Conservation (phyloP, 129 eudicot species). For the Tanacetum coccineum region DNA sequence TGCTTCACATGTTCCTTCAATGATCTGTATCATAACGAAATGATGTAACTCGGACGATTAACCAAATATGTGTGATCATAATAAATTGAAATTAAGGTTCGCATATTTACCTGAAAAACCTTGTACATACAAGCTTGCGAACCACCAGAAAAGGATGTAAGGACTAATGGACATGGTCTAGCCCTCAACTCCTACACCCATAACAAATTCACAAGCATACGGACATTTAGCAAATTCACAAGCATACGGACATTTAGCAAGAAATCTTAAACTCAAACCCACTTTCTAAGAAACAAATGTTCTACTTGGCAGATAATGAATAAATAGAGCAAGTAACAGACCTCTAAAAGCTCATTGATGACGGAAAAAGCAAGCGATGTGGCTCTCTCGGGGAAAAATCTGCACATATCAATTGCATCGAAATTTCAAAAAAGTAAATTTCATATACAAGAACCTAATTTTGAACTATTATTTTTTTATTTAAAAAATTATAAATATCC, state of each 20-base stretch:
- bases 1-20: constrained; percentile 78
- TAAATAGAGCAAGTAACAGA: constrained; percentile 25
- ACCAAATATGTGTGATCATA: neutral
- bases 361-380: constrained; percentile 75
- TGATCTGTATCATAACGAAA: constrained; percentile 49
- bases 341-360: constrained; percentile 78
- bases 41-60: neutral
- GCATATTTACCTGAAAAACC: constrained; percentile 66
- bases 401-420: constrained; percentile 36
- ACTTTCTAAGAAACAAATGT: too few species aligned
- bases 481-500: neutral
- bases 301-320: neutral
- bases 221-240: too few species aligned
- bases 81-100: neutral
- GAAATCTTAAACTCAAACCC: neutral
- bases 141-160: constrained; percentile 78
- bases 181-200: constrained; percentile 56
- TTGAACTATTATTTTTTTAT: neutral
- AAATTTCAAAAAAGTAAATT: neutral
- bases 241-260: too few species aligned
- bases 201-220: neutral
- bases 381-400: constrained; percentile 77
- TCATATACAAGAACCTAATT: neutral
- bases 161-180: constrained; percentile 68
- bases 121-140: constrained; percentile 93